Evolutionary conservation across 805 yeast species (phyloP).

Genomic region (Geotrichum ghanense): DNA sequence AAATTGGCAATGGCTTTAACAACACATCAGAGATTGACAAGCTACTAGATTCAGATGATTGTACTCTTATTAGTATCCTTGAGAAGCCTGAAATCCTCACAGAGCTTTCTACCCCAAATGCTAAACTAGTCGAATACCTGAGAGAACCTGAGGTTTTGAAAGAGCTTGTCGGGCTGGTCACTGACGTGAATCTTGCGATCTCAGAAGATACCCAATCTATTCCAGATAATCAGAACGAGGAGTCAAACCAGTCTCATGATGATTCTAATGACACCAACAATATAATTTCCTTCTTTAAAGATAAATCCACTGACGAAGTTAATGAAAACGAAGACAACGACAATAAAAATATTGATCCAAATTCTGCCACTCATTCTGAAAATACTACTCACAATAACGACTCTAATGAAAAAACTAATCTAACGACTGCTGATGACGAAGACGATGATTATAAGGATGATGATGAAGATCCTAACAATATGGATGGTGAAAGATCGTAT

Average conservation of each 20-base stretch:
- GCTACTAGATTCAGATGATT: conserved; percentile 36
- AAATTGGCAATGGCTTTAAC: conserved; percentile 46
- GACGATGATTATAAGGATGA: conserved; percentile 16
- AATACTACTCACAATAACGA: conserved; percentile 9
- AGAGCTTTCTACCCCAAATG: conserved; percentile 60
- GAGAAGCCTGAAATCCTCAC: conserved; percentile 68
- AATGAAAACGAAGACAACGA: conserved; percentile 8
- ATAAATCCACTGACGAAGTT: neutral
- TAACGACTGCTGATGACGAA: conserved; percentile 13
- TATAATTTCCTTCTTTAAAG: neutral
- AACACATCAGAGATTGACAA: conserved; percentile 43
- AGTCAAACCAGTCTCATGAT: conserved; percentile 1
- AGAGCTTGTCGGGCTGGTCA: conserved; percentile 37
- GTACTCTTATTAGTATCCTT: conserved; percentile 38
- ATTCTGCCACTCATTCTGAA: neutral
- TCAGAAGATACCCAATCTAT: neutral
- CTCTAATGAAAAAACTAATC: conserved; percentile 5
- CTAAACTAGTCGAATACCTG: conserved; percentile 65
- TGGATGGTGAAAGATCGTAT: conserved; percentile 17
- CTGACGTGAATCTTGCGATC: conserved; percentile 4
- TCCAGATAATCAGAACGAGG: neutral
- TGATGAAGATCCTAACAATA: conserved; percentile 18
- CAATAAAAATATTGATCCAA: neutral
- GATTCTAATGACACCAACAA: conserved; percentile 1
- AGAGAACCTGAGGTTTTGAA: conserved; percentile 66